Evolutionary conservation across 768 basidiomycete genomes (phyloP), one percentile per base, ranked within the genome.

Genomic region (Lyophyllum semitale): DNA sequence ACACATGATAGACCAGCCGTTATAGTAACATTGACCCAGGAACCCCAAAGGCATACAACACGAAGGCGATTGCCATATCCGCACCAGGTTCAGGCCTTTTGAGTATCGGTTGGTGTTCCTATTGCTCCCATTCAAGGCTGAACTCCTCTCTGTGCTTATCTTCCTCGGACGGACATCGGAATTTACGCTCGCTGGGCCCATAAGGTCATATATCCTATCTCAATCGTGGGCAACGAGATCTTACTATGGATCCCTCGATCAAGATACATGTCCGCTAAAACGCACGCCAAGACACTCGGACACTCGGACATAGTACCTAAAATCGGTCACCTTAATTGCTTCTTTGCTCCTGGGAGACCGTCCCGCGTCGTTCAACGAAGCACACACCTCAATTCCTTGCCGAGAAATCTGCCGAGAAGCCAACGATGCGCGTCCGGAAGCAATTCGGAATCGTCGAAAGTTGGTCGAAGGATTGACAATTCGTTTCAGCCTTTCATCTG

Each of bases 161-260:
- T 63, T 60, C 63, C 56, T 65, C 67, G 69, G 70, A 49, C 35
- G 41, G 67, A 66, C 50, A 45, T 70, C 67, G 68, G 71, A 53
- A 23, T 50, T 35, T 20, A 20, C 37, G 17, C 27, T 25, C 40
- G 41, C 40, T 57, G 55, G 55, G 35, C 54, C 38, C 30, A 55
- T 51, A 13, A 40, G 5, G 40, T 23, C 40, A 13, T 44, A 23
- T 20, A 32, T 35, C 23, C 22, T 26, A 50, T 45, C 46, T 48
- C 32, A 47, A 13, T 13, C 32, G 48, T 53, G 51, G 42, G n/a
- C 18, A 17, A 11, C 7, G 9, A 27, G 49, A 51, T 56, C 29
- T 38, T 18, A 29, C 30, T 45, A 4, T 51, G 42, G 33, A 13
- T 13, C 8, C 27, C 44, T 60, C 44, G 51, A 54, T 59, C 54